Base-by-base conservation (phyloP, 345 rosid genomes). In the Eucalyptus curtisii region DNA sequence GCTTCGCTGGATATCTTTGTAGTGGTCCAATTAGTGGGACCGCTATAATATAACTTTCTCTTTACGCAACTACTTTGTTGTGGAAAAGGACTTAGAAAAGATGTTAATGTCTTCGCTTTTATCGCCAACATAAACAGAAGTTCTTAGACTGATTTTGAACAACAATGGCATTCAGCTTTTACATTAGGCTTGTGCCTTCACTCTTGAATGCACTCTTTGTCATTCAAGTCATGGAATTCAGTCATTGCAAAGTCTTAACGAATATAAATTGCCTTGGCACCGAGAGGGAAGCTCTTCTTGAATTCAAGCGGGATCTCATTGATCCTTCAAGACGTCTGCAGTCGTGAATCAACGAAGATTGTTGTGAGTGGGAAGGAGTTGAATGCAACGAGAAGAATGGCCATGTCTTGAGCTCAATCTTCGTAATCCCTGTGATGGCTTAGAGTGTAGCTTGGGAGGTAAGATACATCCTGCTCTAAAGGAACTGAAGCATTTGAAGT, bases 281-380 rank as follows among this genome's bases (percentile, higher is more conserved):
- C 0, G 68, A 59, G 68, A 59, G 7, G 31, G 33, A 59, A 59
- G 68, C 68, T 27, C 68, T 59, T 27, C 15, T 59, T 13, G n/a
- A 27, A 30, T 27, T 59, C 31, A 59, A 59, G 68, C 68, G 2
- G 68, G 31, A 59, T 59, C 15, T 59, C 68, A 5, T 30, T 13
- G 31, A 59, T 59, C 68, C 31, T 27, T 59, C 68, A 6, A 59
- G 16, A 59, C 68, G 31, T 59, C 2, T 93, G 27, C 89, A 89
- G 42, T 90, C 91, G 10, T 93, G 93, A 93, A 53, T 22, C 11
- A 91, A 76, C 5, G 25, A 85, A 66, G 88, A 91, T 44, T 92
- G 91, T 61, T 91, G 92, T n/a, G 76, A 31, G 30, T 91, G 91
- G 93, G 44, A 33, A 89, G 92, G 91, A 33, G 33, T 91, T 37